Evolutionary conservation across 371 early-diverging fungal genomes (phyloP).

Genomic region (Mortierella sp.): DNA sequence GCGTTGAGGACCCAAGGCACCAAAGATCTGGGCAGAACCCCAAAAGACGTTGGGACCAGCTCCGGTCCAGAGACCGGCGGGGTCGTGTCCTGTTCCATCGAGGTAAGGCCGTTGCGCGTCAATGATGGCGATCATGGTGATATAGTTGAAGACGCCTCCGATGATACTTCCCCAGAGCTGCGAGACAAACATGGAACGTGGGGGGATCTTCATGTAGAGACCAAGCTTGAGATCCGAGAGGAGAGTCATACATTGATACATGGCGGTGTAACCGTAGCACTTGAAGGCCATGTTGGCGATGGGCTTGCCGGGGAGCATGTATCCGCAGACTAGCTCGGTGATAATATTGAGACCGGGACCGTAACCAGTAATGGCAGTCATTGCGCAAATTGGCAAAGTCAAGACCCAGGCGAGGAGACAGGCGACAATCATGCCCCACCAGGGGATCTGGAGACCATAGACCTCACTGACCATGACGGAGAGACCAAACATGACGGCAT

Average conservation of each 20-base stretch:
- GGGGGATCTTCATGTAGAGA: constrained; percentile 78
- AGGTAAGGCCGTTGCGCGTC: constrained; percentile 63
- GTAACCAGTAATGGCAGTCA: constrained; percentile 68
- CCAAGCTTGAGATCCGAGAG: constrained; percentile 67
- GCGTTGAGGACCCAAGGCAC: constrained; percentile 77
- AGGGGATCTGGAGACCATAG: constrained; percentile 65
- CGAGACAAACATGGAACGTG: constrained; percentile 72
- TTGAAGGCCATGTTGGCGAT: constrained; percentile 71
- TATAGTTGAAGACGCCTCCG: constrained; percentile 69
- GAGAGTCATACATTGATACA: constrained; percentile 62
- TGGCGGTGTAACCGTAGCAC: constrained; percentile 38
- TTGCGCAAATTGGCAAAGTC: constrained; percentile 83
- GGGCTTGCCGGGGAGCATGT: constrained; percentile 68
- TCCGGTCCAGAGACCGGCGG: constrained; percentile 12
- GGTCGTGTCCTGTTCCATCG: constrained; percentile 46
- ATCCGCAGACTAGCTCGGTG: constrained; percentile 72
- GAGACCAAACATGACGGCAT: constrained; percentile 66
- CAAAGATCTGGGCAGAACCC: constrained; percentile 56
- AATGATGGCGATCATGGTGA: constrained; percentile 69
- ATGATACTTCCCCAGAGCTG: constrained; percentile 73
- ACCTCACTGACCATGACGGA: constrained; percentile 71
- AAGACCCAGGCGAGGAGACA: constrained; percentile 71
- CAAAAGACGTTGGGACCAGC: constrained; percentile 16
- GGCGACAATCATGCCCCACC: constrained; percentile 80
- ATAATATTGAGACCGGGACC: constrained; percentile 70